Evolutionary conservation across 257 asterid genomes (phyloP), one percentile per base, ranked within the genome.

Genomic region (Solanum ahanhuiri): DNA sequence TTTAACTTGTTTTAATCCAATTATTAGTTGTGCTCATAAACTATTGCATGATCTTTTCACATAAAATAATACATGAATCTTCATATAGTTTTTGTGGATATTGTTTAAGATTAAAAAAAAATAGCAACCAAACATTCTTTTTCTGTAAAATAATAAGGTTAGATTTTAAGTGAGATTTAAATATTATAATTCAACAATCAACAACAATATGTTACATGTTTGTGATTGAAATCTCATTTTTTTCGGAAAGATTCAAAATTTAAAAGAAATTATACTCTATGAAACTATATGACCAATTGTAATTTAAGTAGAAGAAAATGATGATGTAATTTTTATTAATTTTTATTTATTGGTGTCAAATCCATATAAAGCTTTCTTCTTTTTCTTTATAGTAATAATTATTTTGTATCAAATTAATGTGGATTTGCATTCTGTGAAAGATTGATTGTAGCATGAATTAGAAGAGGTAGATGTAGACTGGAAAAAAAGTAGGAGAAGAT

Each of bases 381-480:
- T 45, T 9, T 58, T 9, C 25, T 9, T 60, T 9, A 60, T n/a
- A 22, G 12, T 10, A 10, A 41, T 41, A 43, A 60, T 22, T 60
- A 58, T 58, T 45, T 8, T 58, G 25, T 58, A 58, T 8, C 25
- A 11, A n/a, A 3, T 58, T 60, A 60, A 60, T 60, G 1, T 60
- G 11, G 10, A n/a, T 60, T n/a, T n/a, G 4, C 30, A 4, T 60
- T 11, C 9, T 5, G 22, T 17, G 60, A 2, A 51, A 51, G 3
- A 51, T 2, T 51, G 1, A 17, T 51, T 5, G 1, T 0, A 2
- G 0, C 22, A 5, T 48, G 3, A 48, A 6, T 48, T 48, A 48
- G 22, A 1, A 48, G 8, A 48, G 18, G 1, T 15, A 15, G 22
- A 15, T 51, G 22, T 15, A 2, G 8, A 1, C 1, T 0, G 60